Conservation (phyloP, 257 asterid genomes). For the Fraxinus excelsior region DNA sequence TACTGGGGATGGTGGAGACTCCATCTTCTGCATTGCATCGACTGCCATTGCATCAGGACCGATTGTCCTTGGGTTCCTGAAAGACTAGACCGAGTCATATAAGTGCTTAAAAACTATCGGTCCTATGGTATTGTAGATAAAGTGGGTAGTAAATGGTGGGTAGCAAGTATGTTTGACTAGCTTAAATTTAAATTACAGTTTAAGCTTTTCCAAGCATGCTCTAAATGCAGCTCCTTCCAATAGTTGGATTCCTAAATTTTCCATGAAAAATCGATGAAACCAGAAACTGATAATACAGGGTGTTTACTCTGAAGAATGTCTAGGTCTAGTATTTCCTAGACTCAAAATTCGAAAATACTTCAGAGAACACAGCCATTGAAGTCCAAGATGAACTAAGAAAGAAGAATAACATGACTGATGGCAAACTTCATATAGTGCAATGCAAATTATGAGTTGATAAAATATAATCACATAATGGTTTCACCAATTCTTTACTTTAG, state of each 20-base stretch:
- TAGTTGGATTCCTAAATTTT: background rate
- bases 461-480: background rate
- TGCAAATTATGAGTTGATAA: background rate
- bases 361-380: too few relatives aligned
- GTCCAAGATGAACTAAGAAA: background rate
- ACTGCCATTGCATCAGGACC: slow-evolving; percentile 86
- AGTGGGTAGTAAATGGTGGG: too few relatives aligned
- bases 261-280: background rate
- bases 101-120: too few relatives aligned
- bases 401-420: background rate
- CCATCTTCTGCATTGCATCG: slow-evolving; percentile 97
- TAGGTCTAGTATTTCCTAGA: too few relatives aligned
- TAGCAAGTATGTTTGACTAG: too few relatives aligned
- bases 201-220: too few relatives aligned
- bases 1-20: slow-evolving; percentile 92
- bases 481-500: background rate
- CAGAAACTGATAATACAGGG: background rate
- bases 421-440: too few relatives aligned
- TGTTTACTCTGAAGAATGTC: background rate
- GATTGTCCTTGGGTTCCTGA: slow-evolving; percentile 87
- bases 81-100: slow-evolving; percentile 9
- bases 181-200: too few relatives aligned
- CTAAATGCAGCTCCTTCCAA: background rate
- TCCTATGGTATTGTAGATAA: too few relatives aligned
- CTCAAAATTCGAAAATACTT: background rate